These are phyloP conservation scores for Colletotrichum limetticola DNA, from an alignment of 2,329 filamentous ascomycete species.

Conservation along the genomic window DNA sequence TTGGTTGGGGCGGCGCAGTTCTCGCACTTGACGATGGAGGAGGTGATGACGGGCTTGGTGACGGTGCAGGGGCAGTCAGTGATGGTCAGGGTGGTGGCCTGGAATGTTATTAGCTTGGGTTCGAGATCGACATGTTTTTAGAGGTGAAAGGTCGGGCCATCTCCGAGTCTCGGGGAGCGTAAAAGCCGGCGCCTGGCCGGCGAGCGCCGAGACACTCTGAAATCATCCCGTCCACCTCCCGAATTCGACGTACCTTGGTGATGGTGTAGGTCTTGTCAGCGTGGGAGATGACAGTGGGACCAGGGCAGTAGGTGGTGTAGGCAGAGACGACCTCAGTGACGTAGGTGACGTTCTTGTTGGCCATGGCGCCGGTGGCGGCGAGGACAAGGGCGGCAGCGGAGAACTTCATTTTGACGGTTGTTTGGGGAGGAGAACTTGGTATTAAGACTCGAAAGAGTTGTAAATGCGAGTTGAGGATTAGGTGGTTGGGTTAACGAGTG, in stretches of 20 bases:
- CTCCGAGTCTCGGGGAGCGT: background rate
- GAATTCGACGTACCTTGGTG: constrained; percentile 48
- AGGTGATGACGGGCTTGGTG: constrained; percentile 66
- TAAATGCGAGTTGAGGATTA: constrained; percentile 46
- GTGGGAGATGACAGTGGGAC: constrained; percentile 71
- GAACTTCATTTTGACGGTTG: constrained; percentile 73
- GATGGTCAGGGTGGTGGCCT: constrained; percentile 77
- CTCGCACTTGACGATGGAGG: constrained; percentile 63
- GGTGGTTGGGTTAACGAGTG: constrained; percentile 60
- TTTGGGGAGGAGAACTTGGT: constrained; percentile 40
- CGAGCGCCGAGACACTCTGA: constrained; percentile 43
- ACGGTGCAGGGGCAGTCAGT: constrained; percentile 78
- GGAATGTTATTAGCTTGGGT: constrained; percentile 42
- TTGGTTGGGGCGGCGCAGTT: constrained; percentile 55
- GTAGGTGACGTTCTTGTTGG: constrained; percentile 61
- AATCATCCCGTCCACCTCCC: background rate
- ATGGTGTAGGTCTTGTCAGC: constrained; percentile 76
- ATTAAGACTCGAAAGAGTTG: constrained; percentile 43
- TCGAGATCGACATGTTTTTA: background rate
- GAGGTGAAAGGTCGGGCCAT: background rate
- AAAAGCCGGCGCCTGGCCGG: background rate
- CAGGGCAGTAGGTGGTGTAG: constrained; percentile 79
- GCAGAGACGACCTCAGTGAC: constrained; percentile 74
- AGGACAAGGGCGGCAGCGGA: constrained; percentile 63
- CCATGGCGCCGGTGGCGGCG: constrained; percentile 59